Percentiles rank a stretch among this genome's conserved stretches.
Evolutionary conservation across 805 yeast genomes (phyloP).

Genomic region (Suhomyces vadensis): DNA sequence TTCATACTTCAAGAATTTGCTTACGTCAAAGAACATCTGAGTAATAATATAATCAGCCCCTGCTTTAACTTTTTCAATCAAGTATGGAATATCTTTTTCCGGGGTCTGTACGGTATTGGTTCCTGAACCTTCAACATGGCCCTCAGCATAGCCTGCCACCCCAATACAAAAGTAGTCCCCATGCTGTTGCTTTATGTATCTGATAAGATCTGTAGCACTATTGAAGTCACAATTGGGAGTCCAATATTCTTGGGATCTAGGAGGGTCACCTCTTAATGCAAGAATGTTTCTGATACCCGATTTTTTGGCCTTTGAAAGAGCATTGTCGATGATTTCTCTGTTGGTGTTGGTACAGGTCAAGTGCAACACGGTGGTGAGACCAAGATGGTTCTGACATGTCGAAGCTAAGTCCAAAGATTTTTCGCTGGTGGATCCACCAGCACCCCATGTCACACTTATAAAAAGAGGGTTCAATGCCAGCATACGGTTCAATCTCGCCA

Average conservation of each 20-base stretch:
- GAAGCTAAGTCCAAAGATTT: constrained; percentile 84
- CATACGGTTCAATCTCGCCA: constrained; percentile 88
- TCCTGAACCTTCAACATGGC: constrained; percentile 88
- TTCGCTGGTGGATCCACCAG: constrained; percentile 91
- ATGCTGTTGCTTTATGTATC: constrained; percentile 66
- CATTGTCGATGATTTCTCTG: constrained; percentile 71
- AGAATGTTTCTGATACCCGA: constrained; percentile 86
- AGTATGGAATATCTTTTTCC: constrained; percentile 68
- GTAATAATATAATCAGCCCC: constrained; percentile 95
- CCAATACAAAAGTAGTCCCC: constrained; percentile 90
- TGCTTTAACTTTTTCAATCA: constrained; percentile 83
- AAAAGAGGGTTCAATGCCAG: constrained; percentile 84
- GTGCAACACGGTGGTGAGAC: constrained; percentile 90
- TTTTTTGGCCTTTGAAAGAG: constrained; percentile 66
- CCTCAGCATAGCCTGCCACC: constrained; percentile 98
- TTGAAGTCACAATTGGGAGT: constrained; percentile 57
- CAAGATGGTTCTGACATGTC: constrained; percentile 70
- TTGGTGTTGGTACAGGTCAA: constrained; percentile 95
- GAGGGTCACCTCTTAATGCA: constrained; percentile 96
- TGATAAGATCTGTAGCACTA: constrained; percentile 84
- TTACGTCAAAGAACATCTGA: constrained; percentile 87
- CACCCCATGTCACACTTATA: constrained; percentile 97
- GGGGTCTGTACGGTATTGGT: constrained; percentile 57
- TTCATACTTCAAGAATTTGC: constrained; percentile 70
- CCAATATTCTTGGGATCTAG: constrained; percentile 71